phyloP scores from a whole-genome alignment of 2,329 filamentous ascomycete species.

The Aureobasidium sp. region DNA sequence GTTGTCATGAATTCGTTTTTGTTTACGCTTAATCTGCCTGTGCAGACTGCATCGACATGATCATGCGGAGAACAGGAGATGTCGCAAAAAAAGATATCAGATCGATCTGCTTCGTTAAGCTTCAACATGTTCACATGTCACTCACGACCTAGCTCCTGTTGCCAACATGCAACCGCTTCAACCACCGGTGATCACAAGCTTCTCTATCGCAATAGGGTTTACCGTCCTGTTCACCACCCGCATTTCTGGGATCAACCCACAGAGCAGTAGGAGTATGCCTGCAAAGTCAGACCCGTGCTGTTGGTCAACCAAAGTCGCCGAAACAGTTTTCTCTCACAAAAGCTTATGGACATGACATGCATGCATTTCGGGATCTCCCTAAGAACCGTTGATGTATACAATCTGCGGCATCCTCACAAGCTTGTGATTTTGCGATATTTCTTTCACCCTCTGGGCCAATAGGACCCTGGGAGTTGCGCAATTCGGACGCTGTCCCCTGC shows the following conservation, averaged over 20 bases:
- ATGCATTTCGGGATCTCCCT: neutral
- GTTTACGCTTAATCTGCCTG: neutral
- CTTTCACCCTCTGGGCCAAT: neutral
- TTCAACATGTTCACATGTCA: neutral
- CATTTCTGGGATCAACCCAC: neutral
- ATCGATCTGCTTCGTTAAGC: neutral
- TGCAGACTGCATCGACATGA: neutral
- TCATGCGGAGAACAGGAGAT: neutral
- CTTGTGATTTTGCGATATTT: neutral
- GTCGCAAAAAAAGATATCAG: neutral
- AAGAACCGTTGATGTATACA: neutral
- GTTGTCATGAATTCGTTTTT: neutral
- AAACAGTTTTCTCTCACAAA: neutral
- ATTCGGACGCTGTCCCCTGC: neutral
- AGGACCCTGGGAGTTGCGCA: neutral
- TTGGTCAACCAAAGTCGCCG: neutral
- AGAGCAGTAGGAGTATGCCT: neutral
- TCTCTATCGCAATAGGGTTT: neutral
- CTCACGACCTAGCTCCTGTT: neutral
- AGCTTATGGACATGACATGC: slow-evolving; percentile 9
- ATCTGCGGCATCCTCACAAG: neutral
- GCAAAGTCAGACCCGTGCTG: neutral
- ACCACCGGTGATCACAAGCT: neutral
- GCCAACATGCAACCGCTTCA: neutral
- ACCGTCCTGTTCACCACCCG: slow-evolving; percentile 7